Evolutionary conservation across 805 yeast genomes (phyloP), one percentile per base, ranked within the genome.

Genomic region (Candida wancherniae): DNA sequence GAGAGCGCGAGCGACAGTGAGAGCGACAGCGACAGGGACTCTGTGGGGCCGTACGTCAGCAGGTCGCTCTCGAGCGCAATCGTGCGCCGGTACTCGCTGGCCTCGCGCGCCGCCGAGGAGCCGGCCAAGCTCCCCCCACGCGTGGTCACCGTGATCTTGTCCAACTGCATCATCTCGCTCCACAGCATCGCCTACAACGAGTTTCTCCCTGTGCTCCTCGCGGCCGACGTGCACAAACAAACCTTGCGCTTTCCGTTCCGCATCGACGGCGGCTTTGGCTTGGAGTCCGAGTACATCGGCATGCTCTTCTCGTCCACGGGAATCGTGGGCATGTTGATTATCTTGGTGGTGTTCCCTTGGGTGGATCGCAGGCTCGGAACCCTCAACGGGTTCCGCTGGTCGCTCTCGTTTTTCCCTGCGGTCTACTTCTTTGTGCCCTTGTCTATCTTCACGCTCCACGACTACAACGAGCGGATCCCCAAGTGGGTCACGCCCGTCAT

Each of bases 211-310:
- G 61, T 61, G 11, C 55, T 59, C 28, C 42, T 62, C 13, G 67
- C 67, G 1, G 47, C 61, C 2, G 40, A 51, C 14, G 46, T 58
- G 36, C 47, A 45, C 27, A 45, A 36, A 2, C 54, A 53, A 7
- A 36, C 43, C 15, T 41, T 61, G 22, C 28, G 44, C 19, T 62
- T 61, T 37, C 67, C 68, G 1, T 57, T 58, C 38, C 35, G 29
- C n/a, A 57, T 62, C 18, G 50, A 37, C 6, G 68, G 68, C 9
- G 67, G 68, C 1, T 57, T 61, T 36, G 67, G 66, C 9, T 43
- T 47, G 28, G 55, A 53, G 27, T 39, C 54, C 19, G 47, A 52
- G 15, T 48, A 45, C 27, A 62, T 61, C 32, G 67, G 67, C 15
- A 56, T 53, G 5, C 47, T 61, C 11, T 47, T 62, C 21, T 57